A percentile compares a stretch with the other conserved stretches of the same genome.
Evolutionary conservation across 2,329 filamentous ascomycete species (phyloP).

Genomic region (Fusarium sp.): DNA sequence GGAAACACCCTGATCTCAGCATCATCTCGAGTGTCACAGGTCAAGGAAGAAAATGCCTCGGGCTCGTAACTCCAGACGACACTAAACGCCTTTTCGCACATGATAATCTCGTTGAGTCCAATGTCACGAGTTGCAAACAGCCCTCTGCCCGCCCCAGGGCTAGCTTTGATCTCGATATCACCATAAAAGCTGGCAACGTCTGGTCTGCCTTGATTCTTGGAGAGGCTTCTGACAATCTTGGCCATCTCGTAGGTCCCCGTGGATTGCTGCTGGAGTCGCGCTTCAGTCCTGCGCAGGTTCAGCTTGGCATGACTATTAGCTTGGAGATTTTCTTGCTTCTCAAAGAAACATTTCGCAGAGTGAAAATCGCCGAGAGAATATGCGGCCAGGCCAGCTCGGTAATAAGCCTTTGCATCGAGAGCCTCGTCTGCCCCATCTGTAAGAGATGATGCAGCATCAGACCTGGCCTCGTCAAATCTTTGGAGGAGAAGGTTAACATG

Average conservation of each 20-base stretch:
- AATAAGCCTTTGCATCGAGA: constrained; percentile 49
- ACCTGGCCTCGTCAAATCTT: constrained; percentile 47
- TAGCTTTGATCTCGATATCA: constrained; percentile 43
- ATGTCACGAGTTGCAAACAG: constrained; percentile 51
- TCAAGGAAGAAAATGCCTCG: constrained; percentile 46
- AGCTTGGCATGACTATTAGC: constrained; percentile 35
- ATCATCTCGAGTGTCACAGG: constrained; percentile 48
- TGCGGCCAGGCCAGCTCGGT: constrained; percentile 47
- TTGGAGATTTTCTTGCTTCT: constrained; percentile 38
- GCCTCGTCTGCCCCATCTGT: constrained; percentile 16
- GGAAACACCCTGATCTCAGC: constrained; percentile 45
- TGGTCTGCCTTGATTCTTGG: constrained; percentile 43
- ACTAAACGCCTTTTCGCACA: constrained; percentile 52
- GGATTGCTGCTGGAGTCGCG: constrained; percentile 42
- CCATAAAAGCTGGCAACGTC: constrained; percentile 46
- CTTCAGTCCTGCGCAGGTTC: constrained; percentile 33
- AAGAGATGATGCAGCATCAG: constrained; percentile 48
- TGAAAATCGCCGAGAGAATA: constrained; percentile 45
- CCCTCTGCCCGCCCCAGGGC: constrained; percentile 48
- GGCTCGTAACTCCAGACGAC: constrained; percentile 47
- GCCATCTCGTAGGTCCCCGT: constrained; percentile 39
- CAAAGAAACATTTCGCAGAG: constrained; percentile 40
- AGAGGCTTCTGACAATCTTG: constrained; percentile 37
- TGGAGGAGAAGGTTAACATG: constrained; percentile 48
- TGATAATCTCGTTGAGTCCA: constrained; percentile 42